These are phyloP conservation scores for Hagleromyces aurorensis DNA, from an alignment of 805 yeast genomes.

Conservation along the genomic window DNA sequence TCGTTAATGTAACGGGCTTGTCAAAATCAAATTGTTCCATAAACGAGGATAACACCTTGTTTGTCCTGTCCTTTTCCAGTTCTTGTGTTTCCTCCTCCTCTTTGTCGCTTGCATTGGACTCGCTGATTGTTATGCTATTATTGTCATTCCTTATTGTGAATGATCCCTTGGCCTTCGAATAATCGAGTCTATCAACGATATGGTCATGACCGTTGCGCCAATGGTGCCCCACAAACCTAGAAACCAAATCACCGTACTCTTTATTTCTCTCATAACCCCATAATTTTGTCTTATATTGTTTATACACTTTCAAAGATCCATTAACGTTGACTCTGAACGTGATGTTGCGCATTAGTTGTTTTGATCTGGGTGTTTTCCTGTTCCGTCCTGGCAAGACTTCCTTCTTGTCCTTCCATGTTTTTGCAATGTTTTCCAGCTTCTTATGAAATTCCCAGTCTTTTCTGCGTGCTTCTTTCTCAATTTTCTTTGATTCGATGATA, in stretches of 20 bases:
- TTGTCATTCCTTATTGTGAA: too few relatives aligned
- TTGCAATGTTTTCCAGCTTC: constrained; percentile 32
- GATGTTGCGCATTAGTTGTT: constrained; percentile 32
- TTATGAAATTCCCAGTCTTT: constrained; percentile 33
- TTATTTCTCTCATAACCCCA: constrained; percentile 86
- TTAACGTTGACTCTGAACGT: constrained; percentile 58
- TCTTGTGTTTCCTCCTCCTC: constrained; percentile 30
- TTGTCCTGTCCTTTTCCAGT: constrained; percentile 38
- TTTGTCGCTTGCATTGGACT: constrained; percentile 7
- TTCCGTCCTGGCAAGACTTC: constrained; percentile 50
- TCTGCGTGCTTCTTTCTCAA: constrained; percentile 32
- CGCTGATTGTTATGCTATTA: too few relatives aligned
- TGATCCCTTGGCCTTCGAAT: constrained; percentile 20
- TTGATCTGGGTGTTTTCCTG: constrained; percentile 48
- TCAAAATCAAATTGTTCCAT: constrained; percentile 45
- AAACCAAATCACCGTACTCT: constrained; percentile 52
- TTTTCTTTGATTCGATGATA: constrained; percentile 24
- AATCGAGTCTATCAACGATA: constrained; percentile 53
- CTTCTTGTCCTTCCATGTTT: constrained; percentile 37
- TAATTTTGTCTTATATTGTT: constrained; percentile 64
- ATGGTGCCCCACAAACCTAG: constrained; percentile 50
- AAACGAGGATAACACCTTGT: constrained; percentile 40
- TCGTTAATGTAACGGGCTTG: constrained; percentile 38
- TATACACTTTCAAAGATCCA: constrained; percentile 48
- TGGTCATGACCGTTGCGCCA: constrained; percentile 82